These are phyloP conservation scores for Pelargonium nanum DNA, from an alignment of 345 rosid species.

Conservation along the genomic window DNA sequence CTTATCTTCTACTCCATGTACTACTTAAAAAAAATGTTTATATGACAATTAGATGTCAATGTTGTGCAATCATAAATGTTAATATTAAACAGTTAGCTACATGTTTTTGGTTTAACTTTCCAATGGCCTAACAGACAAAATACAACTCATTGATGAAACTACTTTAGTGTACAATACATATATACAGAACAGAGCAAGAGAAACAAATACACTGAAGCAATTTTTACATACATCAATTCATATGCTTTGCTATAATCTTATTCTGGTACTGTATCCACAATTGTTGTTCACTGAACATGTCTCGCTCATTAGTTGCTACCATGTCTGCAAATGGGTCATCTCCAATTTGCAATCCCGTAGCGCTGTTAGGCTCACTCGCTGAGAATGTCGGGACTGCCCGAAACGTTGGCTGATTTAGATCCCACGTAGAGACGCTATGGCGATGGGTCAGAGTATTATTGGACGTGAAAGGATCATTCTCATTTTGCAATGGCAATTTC, in stretches of 20 bases:
- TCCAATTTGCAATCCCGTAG: neutral
- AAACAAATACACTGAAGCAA: no score
- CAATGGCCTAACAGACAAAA: no score
- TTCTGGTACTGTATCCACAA: constrained; percentile 66
- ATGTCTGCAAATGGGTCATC: constrained; percentile 5
- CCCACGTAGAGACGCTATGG: neutral
- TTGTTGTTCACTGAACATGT: constrained; percentile 43
- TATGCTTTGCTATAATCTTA: constrained; percentile 56
- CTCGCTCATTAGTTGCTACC: constrained; percentile 23
- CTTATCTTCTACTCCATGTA: no score
- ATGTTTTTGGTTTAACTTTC: no score
- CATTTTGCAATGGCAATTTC: neutral
- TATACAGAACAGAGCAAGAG: no score
- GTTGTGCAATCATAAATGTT: no score
- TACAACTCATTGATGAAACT: no score
- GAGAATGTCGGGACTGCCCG: neutral
- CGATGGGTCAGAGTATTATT: neutral
- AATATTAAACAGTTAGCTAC: no score
- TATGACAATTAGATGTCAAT: no score
- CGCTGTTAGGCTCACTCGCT: neutral
- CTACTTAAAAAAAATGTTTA: no score
- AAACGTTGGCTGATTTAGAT: neutral
- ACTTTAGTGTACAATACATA: no score
- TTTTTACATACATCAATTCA: constrained; percentile 24
- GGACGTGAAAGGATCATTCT: neutral